phyloP scores from a whole-genome alignment of 352 stramenopile genomes.

The Globisporangium recalcitrans region DNA sequence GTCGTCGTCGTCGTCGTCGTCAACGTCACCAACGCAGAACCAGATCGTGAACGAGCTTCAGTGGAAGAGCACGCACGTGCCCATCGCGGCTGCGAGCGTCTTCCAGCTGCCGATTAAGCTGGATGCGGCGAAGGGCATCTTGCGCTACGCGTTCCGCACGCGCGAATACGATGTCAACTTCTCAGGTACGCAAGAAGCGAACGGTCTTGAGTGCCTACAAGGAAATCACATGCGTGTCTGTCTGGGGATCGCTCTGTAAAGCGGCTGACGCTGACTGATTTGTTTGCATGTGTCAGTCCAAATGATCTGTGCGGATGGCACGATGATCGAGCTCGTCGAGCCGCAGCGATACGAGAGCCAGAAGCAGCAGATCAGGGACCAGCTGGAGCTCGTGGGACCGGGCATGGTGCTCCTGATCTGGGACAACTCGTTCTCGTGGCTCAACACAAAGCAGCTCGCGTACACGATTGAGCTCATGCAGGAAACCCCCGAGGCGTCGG shows the following conservation, averaged over 20 bases:
- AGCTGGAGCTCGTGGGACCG: slow-evolving; percentile 40
- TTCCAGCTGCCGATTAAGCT: slow-evolving; percentile 78
- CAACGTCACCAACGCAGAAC: slow-evolving; percentile 2
- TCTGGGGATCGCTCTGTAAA: not conserved
- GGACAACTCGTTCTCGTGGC: slow-evolving; percentile 83
- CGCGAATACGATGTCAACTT: slow-evolving; percentile 73
- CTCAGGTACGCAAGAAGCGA: slow-evolving; percentile 16
- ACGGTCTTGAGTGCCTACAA: not conserved
- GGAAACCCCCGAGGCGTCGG: slow-evolving; percentile 37
- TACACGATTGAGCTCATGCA: slow-evolving; percentile 70
- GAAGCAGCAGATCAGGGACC: slow-evolving; percentile 36
- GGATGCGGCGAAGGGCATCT: slow-evolving; percentile 45
- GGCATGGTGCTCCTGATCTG: slow-evolving; percentile 63
- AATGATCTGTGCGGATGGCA: slow-evolving; percentile 55
- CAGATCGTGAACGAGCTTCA: slow-evolving; percentile 54
- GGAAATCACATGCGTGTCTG: not conserved
- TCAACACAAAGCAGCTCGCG: slow-evolving; percentile 72
- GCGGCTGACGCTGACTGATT: not conserved
- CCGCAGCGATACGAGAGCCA: slow-evolving; percentile 66
- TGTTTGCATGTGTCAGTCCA: slow-evolving; percentile 26
- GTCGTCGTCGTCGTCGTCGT: not conserved
- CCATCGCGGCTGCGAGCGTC: slow-evolving; percentile 50
- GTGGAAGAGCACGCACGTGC: slow-evolving; percentile 74
- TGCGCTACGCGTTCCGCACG: slow-evolving; percentile 67
- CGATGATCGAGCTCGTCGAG: slow-evolving; percentile 45